Evolutionary conservation across 1,284 basidiomycete species (phyloP).

Genomic region (Ustilago sp.): DNA sequence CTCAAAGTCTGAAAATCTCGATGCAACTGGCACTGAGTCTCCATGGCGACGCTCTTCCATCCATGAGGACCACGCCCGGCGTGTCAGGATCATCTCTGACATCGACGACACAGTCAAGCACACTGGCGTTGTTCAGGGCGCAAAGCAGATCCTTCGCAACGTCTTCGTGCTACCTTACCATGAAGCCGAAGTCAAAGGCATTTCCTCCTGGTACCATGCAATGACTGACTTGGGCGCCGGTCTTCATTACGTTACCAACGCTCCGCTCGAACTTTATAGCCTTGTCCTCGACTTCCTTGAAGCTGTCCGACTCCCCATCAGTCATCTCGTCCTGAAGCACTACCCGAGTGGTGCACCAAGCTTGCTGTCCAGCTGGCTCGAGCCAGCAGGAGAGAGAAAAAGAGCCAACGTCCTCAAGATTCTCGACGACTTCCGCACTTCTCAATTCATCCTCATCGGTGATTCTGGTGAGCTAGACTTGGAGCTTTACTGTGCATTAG

Average conservation of each 20-base stretch:
- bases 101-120: slow-evolving; percentile 92
- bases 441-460: slow-evolving; percentile 63
- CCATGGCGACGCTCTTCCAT: slow-evolving; percentile 41
- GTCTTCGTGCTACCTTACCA: slow-evolving; percentile 74
- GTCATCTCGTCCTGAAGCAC: slow-evolving; percentile 69
- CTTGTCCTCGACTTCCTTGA: slow-evolving; percentile 83
- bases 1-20: neutral
- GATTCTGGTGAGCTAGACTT: slow-evolving; percentile 67
- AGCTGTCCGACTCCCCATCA: slow-evolving; percentile 77
- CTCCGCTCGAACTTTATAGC: slow-evolving; percentile 85
- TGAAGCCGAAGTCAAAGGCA: slow-evolving; percentile 84
- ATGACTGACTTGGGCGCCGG: slow-evolving; percentile 39
- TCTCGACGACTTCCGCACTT: slow-evolving; percentile 52
- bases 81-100: slow-evolving; percentile 81
- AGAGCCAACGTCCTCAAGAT: slow-evolving; percentile 49
- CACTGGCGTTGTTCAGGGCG: slow-evolving; percentile 68
- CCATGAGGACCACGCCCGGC: slow-evolving; percentile 36
- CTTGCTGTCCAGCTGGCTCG: slow-evolving; percentile 56
- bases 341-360: slow-evolving; percentile 52
- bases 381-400: slow-evolving; percentile 61
- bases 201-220: slow-evolving; percentile 74
- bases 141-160: slow-evolving; percentile 70
- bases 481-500: slow-evolving; percentile 63
- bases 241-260: slow-evolving; percentile 78
- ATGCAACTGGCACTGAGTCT: slow-evolving; percentile 13